phyloP scores from a whole-genome alignment of 257 asterid species.

The Fraxinus americana region DNA sequence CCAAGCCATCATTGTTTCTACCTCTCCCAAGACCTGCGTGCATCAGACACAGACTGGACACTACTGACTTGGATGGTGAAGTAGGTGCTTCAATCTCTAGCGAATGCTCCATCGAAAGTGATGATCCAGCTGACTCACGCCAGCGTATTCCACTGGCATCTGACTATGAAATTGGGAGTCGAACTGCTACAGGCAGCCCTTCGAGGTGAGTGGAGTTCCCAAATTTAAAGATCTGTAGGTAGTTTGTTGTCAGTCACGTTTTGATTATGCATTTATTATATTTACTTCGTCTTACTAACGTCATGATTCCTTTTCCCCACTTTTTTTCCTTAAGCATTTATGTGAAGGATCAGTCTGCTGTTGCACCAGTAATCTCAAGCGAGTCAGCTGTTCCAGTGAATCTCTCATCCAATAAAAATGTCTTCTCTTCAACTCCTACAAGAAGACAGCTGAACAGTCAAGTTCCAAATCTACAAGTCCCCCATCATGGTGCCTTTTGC shows the following conservation, averaged over 20 bases:
- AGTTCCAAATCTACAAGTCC: slow-evolving; percentile 77
- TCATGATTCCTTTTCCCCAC: slow-evolving; percentile 15
- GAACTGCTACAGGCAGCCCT: slow-evolving; percentile 82
- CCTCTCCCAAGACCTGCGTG: slow-evolving; percentile 90
- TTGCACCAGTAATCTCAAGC: slow-evolving; percentile 51
- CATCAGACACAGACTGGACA: slow-evolving; percentile 71
- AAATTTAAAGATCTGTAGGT: slow-evolving; percentile 12
- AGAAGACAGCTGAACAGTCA: slow-evolving; percentile 62
- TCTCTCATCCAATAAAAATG: slow-evolving; percentile 57
- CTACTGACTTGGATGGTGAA: slow-evolving; percentile 70
- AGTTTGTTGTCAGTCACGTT: slow-evolving; percentile 5
- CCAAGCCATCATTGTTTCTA: slow-evolving; percentile 63
- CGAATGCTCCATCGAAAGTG: slow-evolving; percentile 83
- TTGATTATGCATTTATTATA: slow-evolving; percentile 10
- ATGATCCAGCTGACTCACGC: slow-evolving; percentile 72
- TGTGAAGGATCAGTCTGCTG: slow-evolving; percentile 63
- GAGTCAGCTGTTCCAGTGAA: slow-evolving; percentile 60
- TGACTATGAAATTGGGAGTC: slow-evolving; percentile 76
- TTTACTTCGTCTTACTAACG: slow-evolving; percentile 25
- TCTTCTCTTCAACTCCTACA: slow-evolving; percentile 70
- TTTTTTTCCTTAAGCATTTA: slow-evolving; percentile 50
- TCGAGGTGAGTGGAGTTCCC: slow-evolving; percentile 61
- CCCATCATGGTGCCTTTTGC: slow-evolving; percentile 65
- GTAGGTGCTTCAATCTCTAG: slow-evolving; percentile 76
- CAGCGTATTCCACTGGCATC: slow-evolving; percentile 75